A percentile compares a stretch with the other conserved stretches of the same genome.
These are phyloP conservation scores for Paramyrothecium roridum DNA, from an alignment of 2,329 filamentous ascomycete species.

Conservation along the genomic window DNA sequence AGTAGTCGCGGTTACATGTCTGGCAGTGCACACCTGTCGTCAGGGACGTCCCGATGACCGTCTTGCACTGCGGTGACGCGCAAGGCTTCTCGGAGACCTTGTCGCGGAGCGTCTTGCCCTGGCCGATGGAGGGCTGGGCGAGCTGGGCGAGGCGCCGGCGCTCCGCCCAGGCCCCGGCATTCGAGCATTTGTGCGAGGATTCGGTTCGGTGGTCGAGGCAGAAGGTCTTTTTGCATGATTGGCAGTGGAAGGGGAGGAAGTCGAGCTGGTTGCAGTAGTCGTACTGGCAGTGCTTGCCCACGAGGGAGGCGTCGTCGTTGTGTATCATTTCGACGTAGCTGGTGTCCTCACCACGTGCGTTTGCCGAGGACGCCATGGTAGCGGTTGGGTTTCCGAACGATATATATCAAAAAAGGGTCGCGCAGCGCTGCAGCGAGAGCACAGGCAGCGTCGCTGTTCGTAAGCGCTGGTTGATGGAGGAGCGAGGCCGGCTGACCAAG, in stretches of 20 bases:
- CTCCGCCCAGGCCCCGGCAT: conserved; percentile 60
- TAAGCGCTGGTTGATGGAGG: conserved; percentile 6
- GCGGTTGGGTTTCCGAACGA: conserved; percentile 10
- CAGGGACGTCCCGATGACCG: conserved; percentile 65
- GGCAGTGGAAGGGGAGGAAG: conserved; percentile 92
- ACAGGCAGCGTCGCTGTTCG: conserved; percentile 1
- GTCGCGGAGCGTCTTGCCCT: conserved; percentile 52
- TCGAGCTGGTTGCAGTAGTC: conserved; percentile 92
- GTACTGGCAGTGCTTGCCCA: conserved; percentile 89
- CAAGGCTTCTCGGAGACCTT: conserved; percentile 63
- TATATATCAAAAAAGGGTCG: neutral
- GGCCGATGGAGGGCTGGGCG: conserved; percentile 49
- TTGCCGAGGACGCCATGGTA: conserved; percentile 53
- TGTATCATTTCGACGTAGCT: conserved; percentile 72
- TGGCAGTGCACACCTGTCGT: conserved; percentile 69
- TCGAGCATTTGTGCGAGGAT: conserved; percentile 67
- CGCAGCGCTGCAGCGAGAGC: neutral
- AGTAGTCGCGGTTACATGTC: conserved; percentile 71
- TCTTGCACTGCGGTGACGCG: conserved; percentile 64
- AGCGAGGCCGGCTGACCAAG: conserved; percentile 13
- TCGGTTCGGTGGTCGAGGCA: conserved; percentile 94
- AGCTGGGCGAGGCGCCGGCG: conserved; percentile 53
- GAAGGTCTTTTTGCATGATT: conserved; percentile 80
- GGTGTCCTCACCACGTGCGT: conserved; percentile 37
- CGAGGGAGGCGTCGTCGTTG: conserved; percentile 71